These are phyloP conservation scores for Fusarium bactridioides DNA, from an alignment of 2,329 filamentous ascomycete genomes.

Conservation along the genomic window DNA sequence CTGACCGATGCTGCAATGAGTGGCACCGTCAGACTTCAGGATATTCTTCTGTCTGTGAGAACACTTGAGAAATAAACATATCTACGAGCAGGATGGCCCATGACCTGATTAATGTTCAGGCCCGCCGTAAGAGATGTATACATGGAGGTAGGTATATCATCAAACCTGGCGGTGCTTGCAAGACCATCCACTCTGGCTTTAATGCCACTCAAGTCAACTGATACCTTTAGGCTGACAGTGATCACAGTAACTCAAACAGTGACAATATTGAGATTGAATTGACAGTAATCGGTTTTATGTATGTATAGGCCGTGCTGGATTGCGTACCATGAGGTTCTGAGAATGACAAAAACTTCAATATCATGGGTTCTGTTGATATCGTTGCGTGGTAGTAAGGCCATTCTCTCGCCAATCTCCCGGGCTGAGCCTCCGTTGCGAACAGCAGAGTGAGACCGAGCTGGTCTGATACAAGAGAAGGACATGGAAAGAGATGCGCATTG, in stretches of 20 bases:
- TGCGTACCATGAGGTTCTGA: neutral
- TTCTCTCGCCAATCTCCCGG: neutral
- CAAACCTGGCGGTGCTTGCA: neutral
- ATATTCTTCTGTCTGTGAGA: neutral
- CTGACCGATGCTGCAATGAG: neutral
- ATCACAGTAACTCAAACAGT: neutral
- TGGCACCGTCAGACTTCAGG: neutral
- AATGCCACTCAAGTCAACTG: neutral
- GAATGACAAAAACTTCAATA: neutral
- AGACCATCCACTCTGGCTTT: neutral
- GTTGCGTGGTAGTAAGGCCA: neutral
- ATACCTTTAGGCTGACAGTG: neutral
- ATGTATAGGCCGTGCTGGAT: neutral
- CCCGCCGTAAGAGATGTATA: neutral
- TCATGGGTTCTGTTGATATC: neutral
- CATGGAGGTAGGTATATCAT: neutral
- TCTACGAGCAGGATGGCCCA: neutral
- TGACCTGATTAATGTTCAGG: neutral
- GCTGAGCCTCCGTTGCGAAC: neutral
- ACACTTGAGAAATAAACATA: neutral
- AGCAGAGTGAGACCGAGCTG: neutral
- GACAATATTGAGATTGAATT: neutral
- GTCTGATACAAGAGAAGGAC: neutral
- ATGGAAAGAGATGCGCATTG: neutral
- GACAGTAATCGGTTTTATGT: neutral